phyloP scores from a whole-genome alignment of 2,329 filamentous ascomycete species.

The Colletotrichum sp. region DNA sequence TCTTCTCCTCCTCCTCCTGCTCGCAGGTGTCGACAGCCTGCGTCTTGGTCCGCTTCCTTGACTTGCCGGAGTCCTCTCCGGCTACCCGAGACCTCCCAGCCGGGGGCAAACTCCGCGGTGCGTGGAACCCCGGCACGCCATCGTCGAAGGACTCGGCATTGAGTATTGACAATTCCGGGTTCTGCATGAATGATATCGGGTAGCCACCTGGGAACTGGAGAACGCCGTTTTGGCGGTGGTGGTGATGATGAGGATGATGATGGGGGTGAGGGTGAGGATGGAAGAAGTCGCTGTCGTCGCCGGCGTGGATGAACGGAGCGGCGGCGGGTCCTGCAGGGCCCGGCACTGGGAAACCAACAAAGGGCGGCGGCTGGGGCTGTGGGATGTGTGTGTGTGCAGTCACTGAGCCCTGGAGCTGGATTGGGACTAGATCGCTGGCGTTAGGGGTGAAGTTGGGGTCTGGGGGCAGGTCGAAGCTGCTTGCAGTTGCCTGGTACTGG shows the following conservation, averaged over 20 bases:
- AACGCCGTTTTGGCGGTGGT: not conserved
- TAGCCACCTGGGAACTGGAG: slow-evolving; percentile 3
- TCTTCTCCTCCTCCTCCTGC: slow-evolving; percentile 53
- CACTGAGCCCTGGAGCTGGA: not conserved
- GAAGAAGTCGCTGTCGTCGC: not conserved
- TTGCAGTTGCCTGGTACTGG: slow-evolving; percentile 4
- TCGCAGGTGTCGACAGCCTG: slow-evolving; percentile 29
- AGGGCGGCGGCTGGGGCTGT: not conserved
- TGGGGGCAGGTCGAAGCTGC: not conserved
- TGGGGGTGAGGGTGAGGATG: not conserved
- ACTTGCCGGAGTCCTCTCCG: slow-evolving; percentile 12
- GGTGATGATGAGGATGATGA: not conserved
- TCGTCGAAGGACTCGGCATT: slow-evolving; percentile 52
- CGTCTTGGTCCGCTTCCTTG: slow-evolving; percentile 37
- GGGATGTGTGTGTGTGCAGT: not conserved
- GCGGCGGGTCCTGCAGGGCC: not conserved
- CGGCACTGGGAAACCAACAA: not conserved
- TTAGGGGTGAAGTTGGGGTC: not conserved
- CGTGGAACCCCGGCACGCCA: slow-evolving; percentile 26
- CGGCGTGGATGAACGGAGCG: not conserved
- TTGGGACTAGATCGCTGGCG: slow-evolving; percentile 7
- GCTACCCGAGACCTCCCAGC: slow-evolving; percentile 5
- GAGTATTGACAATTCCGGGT: slow-evolving; percentile 45
- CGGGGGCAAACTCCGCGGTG: slow-evolving; percentile 22
- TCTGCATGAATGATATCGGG: slow-evolving; percentile 28